Evolutionary conservation across 2,329 filamentous ascomycete genomes (phyloP), one percentile per base, ranked within the genome.

Genomic region (Talaromyces piceae): DNA sequence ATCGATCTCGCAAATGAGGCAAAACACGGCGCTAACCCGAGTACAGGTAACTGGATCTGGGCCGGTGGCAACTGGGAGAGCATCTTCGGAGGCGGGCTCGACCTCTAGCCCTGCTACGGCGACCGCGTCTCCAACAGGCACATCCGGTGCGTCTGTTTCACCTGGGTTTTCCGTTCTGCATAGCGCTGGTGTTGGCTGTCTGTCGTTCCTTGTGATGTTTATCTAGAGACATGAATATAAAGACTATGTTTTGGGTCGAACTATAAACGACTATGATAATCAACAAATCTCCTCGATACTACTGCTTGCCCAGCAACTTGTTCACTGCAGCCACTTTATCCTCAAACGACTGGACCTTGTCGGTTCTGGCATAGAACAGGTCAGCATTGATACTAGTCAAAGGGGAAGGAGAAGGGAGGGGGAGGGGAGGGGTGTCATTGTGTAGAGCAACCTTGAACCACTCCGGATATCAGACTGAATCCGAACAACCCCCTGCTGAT

Each of bases 391-490:
- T 28, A 41, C n/a, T n/a, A n/a, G n/a, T n/a, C n/a, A n/a, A n/a
- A n/a, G n/a, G n/a, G n/a, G n/a, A n/a, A n/a, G n/a, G n/a, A n/a
- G n/a, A n/a, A n/a, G n/a, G n/a, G n/a, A n/a, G n/a, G n/a, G n/a
- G n/a, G n/a, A n/a, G n/a, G n/a, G n/a, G n/a, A n/a, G n/a, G n/a
- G n/a, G n/a, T n/a, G n/a, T n/a, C n/a, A n/a, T n/a, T n/a, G n/a
- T n/a, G n/a, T n/a, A n/a, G n/a, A n/a, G n/a, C n/a, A n/a, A 86
- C 85, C 86, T 82, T 25, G 86, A 86, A 1, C 91, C 91, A 41
- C 90, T 83, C 11, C 91, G 77, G 73, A 97, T 91, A 65, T 91
- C 90, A 25, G 84, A 87, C 75, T 97, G 91, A 37, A 97, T 87
- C 50, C 93, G 77, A 54, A 87, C 77, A 28, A 89, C 80, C n/a